Base-by-base conservation (phyloP, 257 asterid genomes). In the Galeopsis tetrahit region DNA sequence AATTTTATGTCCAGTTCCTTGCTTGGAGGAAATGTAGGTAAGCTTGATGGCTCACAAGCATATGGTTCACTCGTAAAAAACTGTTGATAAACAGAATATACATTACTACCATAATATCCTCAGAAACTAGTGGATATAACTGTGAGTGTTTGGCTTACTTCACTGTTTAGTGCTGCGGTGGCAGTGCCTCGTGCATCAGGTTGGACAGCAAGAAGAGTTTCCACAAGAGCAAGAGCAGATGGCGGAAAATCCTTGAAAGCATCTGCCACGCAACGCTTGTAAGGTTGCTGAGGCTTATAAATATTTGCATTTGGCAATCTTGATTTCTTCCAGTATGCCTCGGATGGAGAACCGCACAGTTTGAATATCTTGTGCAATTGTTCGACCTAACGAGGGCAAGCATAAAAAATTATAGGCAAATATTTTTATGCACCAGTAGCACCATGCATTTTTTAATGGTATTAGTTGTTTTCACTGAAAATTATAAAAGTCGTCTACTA, bases 291-390 rank as follows among this genome's bases (percentile, higher is more conserved):
- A 67, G 98, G 98, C 81, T 89, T 93, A 81, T 90, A 93, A 51
- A 89, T 89, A 44, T 93, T 89, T 11, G 97, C 94, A 71, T 90
- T 90, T 13, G 96, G 94, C 58, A 93, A 74, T 82, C 82, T 82
- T 46, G 92, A 89, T 86, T 86, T 93, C 87, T 85, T 93, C 98
- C 98, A 93, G 78, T 90, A 93, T 38, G 91, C 96, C 76, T 93
- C 96, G 0, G 94, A 68, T 17, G 97, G 98, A 58, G 98, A 90
- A 74, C 98, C 98, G 52, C 98, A 93, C 59, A 93, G 81, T 65
- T 89, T 93, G 77, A 90, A 93, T 82, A 89, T 85, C 84, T 88
- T 93, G 89, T 93, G 98, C 75, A 93, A 88, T 77, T 93, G 98
- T 81, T 93, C 98, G 65, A 93, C 96, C 98, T 93, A 71, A 21